Evolutionary conservation across 2,329 filamentous ascomycete species (phyloP).

Genomic region (Clarireedia homoeocarpa): DNA sequence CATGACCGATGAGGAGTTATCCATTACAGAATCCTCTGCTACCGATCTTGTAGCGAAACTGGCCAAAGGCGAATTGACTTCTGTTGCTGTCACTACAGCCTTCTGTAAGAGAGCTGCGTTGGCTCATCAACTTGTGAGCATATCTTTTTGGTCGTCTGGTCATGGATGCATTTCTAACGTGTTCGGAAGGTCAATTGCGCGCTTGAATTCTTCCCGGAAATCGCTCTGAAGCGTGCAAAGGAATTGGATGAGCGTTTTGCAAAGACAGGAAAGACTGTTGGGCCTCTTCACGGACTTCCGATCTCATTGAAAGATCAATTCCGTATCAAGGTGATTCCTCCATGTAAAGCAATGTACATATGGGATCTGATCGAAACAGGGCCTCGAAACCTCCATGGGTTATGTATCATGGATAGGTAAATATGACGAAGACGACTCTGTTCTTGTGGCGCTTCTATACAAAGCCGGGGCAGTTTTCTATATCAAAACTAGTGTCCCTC

Average conservation of each 20-base stretch:
- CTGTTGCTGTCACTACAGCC: constrained; percentile 34
- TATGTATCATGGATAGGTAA: constrained; percentile 54
- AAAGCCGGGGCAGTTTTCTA: constrained; percentile 34
- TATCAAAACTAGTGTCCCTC: constrained; percentile 34
- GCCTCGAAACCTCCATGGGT: constrained; percentile 40
- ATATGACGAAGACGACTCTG: constrained; percentile 36
- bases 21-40: constrained; percentile 24
- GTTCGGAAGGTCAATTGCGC: constrained; percentile 28
- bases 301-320: constrained; percentile 56
- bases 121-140: constrained; percentile 35
- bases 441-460: constrained; percentile 32
- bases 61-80: constrained; percentile 19
- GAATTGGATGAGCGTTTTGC: constrained; percentile 37
- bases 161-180: not conserved
- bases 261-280: constrained; percentile 36
- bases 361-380: constrained; percentile 24
- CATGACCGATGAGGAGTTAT: constrained; percentile 38
- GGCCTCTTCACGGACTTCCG: constrained; percentile 55
- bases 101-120: constrained; percentile 43
- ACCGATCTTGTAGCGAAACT: constrained; percentile 20
- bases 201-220: constrained; percentile 41
- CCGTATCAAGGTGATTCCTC: constrained; percentile 39
- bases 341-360: not conserved
- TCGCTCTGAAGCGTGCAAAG: constrained; percentile 37
- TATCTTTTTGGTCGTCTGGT: too few relatives aligned